Percentiles rank a stretch among this genome's conserved stretches.
Conservation (phyloP, 2,329 filamentous ascomycete species). For the Pseudogymnoascus sp. region DNA sequence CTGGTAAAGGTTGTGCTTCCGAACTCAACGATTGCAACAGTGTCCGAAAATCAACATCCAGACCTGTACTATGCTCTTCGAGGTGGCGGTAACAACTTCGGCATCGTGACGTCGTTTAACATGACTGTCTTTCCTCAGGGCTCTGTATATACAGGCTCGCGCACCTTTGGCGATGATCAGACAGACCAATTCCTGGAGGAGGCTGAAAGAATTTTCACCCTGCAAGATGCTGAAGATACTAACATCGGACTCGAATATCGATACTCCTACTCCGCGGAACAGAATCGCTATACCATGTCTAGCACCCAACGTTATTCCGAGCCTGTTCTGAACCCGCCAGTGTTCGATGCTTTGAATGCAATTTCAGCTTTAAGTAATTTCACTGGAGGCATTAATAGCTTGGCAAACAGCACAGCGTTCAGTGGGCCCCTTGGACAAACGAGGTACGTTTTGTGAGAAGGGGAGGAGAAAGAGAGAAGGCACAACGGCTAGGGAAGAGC, state of each 20-base stretch:
- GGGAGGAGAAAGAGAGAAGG: neutral
- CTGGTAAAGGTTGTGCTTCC: conserved; percentile 7
- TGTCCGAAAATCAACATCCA: conserved; percentile 21
- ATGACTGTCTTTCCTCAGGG: conserved; percentile 29
- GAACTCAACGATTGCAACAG: conserved; percentile 15
- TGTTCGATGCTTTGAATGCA: neutral
- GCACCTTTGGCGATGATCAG: neutral
- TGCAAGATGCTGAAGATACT: conserved; percentile 11
- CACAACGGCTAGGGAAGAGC: neutral
- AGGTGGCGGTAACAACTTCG: conserved; percentile 25
- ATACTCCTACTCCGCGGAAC: conserved; percentile 13
- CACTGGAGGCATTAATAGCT: neutral
- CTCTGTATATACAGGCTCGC: neutral
- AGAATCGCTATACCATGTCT: conserved; percentile 13
- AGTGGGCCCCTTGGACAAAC: neutral
- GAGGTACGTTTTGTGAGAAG: neutral
- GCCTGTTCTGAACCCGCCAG: conserved; percentile 5
- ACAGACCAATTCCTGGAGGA: conserved; percentile 8
- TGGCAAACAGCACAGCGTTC: neutral
- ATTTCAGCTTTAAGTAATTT: neutral
- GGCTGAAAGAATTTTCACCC: conserved; percentile 15
- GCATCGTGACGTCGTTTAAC: conserved; percentile 26
- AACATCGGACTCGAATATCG: conserved; percentile 18
- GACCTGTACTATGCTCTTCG: conserved; percentile 30
- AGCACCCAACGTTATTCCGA: conserved; percentile 18